Percentiles rank a stretch among this genome's conserved stretches.
phyloP scores from a whole-genome alignment of 495 filamentous ascomycete genomes.

The Podospora conica region DNA sequence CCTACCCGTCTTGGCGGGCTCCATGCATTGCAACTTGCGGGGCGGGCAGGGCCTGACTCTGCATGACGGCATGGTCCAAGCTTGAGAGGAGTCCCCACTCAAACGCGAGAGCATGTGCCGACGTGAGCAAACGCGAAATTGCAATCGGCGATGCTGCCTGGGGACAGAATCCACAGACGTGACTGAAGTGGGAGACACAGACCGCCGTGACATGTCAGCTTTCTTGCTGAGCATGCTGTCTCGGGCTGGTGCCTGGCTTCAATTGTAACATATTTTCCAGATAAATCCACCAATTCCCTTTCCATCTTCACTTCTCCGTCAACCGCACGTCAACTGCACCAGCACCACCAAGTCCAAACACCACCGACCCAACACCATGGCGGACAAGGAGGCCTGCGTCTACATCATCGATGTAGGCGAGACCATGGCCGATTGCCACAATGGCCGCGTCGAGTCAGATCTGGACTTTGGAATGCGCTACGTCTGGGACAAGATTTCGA shows the following conservation, averaged over 20 bases:
- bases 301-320: neutral
- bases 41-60: neutral
- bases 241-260: neutral
- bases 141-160: constrained; percentile 23
- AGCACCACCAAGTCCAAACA: neutral
- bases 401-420: constrained; percentile 83
- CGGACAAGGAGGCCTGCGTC: constrained; percentile 87
- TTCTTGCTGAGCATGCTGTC: neutral
- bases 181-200: neutral
- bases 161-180: neutral
- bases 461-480: constrained; percentile 88
- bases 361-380: constrained; percentile 51
- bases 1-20: neutral
- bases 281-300: neutral
- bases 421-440: constrained; percentile 71
- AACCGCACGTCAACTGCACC: neutral
- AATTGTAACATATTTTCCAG: neutral
- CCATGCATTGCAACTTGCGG: neutral
- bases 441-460: constrained; percentile 72
- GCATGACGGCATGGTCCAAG: neutral
- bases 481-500: constrained; percentile 92
- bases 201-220: neutral
- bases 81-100: neutral
- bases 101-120: constrained; percentile 29
- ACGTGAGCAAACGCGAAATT: constrained; percentile 17